Evolutionary conservation across 2,329 filamentous ascomycete species (phyloP).

Genomic region (Lachnellula hyalina): DNA sequence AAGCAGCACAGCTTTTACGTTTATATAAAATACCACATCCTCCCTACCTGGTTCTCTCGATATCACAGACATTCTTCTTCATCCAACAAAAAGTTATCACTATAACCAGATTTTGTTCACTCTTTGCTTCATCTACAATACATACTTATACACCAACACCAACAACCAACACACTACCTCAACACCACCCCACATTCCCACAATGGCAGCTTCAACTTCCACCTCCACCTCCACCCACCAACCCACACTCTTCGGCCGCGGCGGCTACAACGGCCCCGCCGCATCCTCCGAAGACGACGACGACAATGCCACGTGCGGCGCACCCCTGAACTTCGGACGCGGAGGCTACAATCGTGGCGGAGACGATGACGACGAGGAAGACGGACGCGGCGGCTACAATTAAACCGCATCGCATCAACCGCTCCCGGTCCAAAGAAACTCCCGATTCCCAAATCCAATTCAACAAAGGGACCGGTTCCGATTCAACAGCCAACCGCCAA

Average conservation of each 20-base stretch:
- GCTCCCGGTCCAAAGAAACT: background rate
- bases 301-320: background rate
- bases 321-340: conserved; percentile 18
- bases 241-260: conserved; percentile 21
- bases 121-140: too few relatives aligned
- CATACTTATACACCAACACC: background rate
- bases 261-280: conserved; percentile 22
- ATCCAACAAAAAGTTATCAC: too few relatives aligned
- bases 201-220: conserved; percentile 20
- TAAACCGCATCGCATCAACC: conserved; percentile 14
- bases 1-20: background rate
- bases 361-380: conserved; percentile 30
- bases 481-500: background rate
- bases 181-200: conserved; percentile 2
- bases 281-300: background rate
- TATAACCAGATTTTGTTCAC: too few relatives aligned
- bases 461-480: background rate
- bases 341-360: conserved; percentile 24
- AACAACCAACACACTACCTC: background rate
- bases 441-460: background rate
- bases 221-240: background rate
- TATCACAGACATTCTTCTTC: too few relatives aligned
- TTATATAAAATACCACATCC: background rate
- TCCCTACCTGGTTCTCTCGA: background rate
- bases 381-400: conserved; percentile 29